These are phyloP conservation scores for Cladophialophora bantiana DNA, from an alignment of 2,329 filamentous ascomycete species.

Conservation along the genomic window DNA sequence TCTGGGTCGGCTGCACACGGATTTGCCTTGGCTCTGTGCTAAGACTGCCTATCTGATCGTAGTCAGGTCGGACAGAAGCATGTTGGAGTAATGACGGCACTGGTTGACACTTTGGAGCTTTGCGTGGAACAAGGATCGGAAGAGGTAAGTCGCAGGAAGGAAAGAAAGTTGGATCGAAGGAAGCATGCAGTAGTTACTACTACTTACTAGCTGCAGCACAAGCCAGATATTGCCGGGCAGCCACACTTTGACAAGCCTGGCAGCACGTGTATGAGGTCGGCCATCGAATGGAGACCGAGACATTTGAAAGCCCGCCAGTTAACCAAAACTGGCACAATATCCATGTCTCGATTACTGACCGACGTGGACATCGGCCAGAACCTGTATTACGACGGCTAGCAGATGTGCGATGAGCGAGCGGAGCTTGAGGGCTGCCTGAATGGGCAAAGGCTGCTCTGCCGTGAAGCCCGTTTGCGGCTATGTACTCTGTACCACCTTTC, in stretches of 20 bases:
- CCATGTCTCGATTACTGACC: slow-evolving; percentile 1
- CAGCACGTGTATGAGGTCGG: slow-evolving; percentile 4
- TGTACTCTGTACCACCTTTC: neutral
- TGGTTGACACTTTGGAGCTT: neutral
- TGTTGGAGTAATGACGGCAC: neutral
- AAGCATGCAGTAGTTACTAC: slow-evolving; percentile 10
- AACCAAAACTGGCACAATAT: neutral
- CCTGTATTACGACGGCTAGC: neutral
- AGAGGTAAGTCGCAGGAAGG: neutral
- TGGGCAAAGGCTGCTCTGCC: neutral
- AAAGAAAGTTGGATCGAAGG: neutral
- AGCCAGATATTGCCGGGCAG: neutral
- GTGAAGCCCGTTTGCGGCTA: neutral
- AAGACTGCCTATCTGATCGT: slow-evolving; percentile 25
- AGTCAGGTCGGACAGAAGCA: slow-evolving; percentile 13
- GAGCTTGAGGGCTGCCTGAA: neutral
- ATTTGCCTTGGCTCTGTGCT: neutral
- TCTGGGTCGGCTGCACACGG: neutral
- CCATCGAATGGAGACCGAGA: slow-evolving; percentile 11
- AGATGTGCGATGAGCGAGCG: neutral
- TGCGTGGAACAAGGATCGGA: neutral
- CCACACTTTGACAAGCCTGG: slow-evolving; percentile 18
- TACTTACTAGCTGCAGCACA: too few relatives aligned
- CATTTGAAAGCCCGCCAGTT: slow-evolving; percentile 13
- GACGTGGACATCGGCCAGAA: neutral